A percentile compares a stretch with the other conserved stretches of the same genome.
Evolutionary conservation across 2,329 filamentous ascomycete species (phyloP).

Genomic region (Colletotrichum gigasporum): DNA sequence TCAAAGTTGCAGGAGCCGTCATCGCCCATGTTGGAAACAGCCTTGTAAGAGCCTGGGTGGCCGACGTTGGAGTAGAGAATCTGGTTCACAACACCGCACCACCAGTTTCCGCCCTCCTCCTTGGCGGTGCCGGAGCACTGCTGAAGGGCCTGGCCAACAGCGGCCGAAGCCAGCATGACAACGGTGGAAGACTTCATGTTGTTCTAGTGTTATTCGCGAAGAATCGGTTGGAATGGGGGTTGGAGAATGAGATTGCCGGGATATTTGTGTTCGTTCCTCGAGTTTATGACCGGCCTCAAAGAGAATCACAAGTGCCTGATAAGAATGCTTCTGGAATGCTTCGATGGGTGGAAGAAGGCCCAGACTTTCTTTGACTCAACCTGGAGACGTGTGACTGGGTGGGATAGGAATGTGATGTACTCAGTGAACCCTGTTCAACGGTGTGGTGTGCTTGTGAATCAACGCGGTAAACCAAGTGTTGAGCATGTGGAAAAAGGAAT

Average conservation of each 20-base stretch:
- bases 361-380: conserved; percentile 28
- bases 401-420: not conserved
- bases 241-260: conserved; percentile 4
- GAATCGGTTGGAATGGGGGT: conserved; percentile 11
- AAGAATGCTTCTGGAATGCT: conserved; percentile 15
- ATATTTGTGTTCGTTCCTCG: conserved; percentile 1
- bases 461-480: conserved; percentile 11
- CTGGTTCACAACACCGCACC: conserved; percentile 70
- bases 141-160: conserved; percentile 43
- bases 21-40: conserved; percentile 68
- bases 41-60: conserved; percentile 69
- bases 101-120: conserved; percentile 67
- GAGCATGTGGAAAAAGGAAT: conserved; percentile 25
- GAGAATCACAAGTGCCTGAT: not conserved
- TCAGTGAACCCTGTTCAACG: conserved; percentile 26
- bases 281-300: conserved; percentile 21
- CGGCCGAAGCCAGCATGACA: conserved; percentile 39
- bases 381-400: conserved; percentile 13
- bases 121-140: conserved; percentile 46
- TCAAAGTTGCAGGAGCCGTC: conserved; percentile 63
- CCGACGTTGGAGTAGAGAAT: conserved; percentile 72
- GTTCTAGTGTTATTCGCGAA: conserved; percentile 14
- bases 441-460: conserved; percentile 22
- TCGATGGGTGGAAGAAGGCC: not conserved
- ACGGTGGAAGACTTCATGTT: conserved; percentile 43